phyloP scores from a whole-genome alignment of 192 early-diverging fungal genomes.

The Umbelopsis sp. region DNA sequence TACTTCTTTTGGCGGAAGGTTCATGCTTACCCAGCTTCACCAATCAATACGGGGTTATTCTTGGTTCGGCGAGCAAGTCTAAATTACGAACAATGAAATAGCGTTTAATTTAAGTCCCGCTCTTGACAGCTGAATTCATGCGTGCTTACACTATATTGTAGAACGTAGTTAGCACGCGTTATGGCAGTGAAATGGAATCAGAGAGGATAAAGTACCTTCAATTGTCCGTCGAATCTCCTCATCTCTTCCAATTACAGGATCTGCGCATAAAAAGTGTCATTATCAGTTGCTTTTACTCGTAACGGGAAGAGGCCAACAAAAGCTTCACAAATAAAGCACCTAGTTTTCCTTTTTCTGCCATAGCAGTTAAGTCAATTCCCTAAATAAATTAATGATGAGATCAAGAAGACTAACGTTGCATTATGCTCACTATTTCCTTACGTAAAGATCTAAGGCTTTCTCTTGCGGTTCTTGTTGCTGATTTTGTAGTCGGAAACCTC shows the following conservation, averaged over 20 bases:
- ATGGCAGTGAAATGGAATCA: not conserved
- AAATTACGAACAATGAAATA: slow-evolving; percentile 29
- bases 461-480: slow-evolving; percentile 31
- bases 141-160: not conserved
- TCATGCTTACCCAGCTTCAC: slow-evolving; percentile 65
- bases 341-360: slow-evolving; percentile 75
- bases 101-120: slow-evolving; percentile 1
- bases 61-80: slow-evolving; percentile 69
- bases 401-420: not conserved
- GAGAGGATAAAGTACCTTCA: slow-evolving; percentile 51
- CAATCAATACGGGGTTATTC: slow-evolving; percentile 77
- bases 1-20: not conserved
- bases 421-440: slow-evolving; percentile 18
- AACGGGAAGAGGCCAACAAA: no score
- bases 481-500: slow-evolving; percentile 24
- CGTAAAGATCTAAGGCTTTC: slow-evolving; percentile 41
- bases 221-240: slow-evolving; percentile 76
- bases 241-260: slow-evolving; percentile 81
- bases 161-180: not conserved
- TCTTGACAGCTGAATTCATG: not conserved
- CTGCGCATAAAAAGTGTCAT: slow-evolving; percentile 22
- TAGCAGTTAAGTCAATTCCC: slow-evolving; percentile 74
- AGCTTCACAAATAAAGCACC: slow-evolving; percentile 18
- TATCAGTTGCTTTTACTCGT: no score
- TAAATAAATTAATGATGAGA: slow-evolving; percentile 26